Percentiles rank a stretch among this genome's conserved stretches.
Evolutionary conservation across 2,329 filamentous ascomycete species (phyloP).

Genomic region (Pseudocercospora vitis): DNA sequence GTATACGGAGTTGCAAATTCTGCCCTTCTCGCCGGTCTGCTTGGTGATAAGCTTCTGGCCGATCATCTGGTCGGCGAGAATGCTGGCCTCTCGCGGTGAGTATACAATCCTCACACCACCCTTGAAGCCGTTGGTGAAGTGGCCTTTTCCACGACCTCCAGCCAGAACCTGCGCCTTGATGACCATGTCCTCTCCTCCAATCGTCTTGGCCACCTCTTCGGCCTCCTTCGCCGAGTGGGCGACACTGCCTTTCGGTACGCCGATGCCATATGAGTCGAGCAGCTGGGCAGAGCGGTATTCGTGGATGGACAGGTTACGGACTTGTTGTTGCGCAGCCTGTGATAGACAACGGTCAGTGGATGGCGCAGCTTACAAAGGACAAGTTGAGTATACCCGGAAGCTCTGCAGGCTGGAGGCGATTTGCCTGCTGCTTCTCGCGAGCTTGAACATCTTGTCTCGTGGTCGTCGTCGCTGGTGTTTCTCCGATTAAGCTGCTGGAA

Average conservation of each 20-base stretch:
- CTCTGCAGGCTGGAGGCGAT: constrained; percentile 77
- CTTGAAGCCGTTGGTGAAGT: constrained; percentile 98
- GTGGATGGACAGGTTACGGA: constrained; percentile 90
- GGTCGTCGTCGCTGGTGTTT: too few relatives aligned
- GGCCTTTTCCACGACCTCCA: constrained; percentile 95
- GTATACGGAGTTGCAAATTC: constrained; percentile 95
- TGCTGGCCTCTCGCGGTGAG: constrained; percentile 90
- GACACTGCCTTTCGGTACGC: constrained; percentile 85
- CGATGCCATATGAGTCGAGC: constrained; percentile 86
- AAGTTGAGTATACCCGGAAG: constrained; percentile 59
- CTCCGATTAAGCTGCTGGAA: too few relatives aligned
- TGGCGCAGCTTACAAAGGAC: constrained; percentile 15
- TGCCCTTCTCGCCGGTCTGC: constrained; percentile 91
- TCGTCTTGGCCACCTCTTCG: constrained; percentile 84
- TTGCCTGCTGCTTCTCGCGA: constrained; percentile 73
- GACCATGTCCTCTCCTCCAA: constrained; percentile 92
- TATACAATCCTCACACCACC: constrained; percentile 98
- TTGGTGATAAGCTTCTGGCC: constrained; percentile 99
- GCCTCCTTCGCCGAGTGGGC: constrained; percentile 83
- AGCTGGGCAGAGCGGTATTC: constrained; percentile 96
- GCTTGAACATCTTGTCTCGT: constrained; percentile 70
- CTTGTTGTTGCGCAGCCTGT: constrained; percentile 67
- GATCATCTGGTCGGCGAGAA: constrained; percentile 99
- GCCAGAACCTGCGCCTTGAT: constrained; percentile 99
- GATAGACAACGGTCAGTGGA: constrained; percentile 28